These are phyloP conservation scores for Aureobasidium sp. DNA, from an alignment of 2,329 filamentous ascomycete genomes.

Conservation along the genomic window DNA sequence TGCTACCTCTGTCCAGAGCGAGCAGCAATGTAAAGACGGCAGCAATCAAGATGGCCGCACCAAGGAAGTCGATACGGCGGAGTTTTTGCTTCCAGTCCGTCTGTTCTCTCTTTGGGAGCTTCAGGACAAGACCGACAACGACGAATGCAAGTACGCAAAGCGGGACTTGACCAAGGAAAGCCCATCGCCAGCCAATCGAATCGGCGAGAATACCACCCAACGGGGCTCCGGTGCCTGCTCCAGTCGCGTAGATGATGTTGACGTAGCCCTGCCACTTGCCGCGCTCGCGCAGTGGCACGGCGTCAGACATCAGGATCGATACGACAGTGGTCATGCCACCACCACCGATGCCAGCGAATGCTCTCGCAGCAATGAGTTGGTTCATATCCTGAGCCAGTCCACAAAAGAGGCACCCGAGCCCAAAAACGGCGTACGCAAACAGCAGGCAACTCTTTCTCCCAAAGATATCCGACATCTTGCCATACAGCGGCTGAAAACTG, in stretches of 20 bases:
- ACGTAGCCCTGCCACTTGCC: constrained; percentile 69
- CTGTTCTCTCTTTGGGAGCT: constrained; percentile 53
- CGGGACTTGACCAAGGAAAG: constrained; percentile 65
- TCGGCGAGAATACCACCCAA: constrained; percentile 66
- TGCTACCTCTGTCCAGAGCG: constrained; percentile 66
- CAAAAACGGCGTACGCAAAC: constrained; percentile 58
- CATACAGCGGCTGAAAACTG: constrained; percentile 68
- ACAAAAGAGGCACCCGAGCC: constrained; percentile 56
- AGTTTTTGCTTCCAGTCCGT: constrained; percentile 61
- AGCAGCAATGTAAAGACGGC: constrained; percentile 61
- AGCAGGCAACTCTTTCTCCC: constrained; percentile 60
- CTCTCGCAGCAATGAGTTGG: constrained; percentile 59
- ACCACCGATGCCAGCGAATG: constrained; percentile 59
- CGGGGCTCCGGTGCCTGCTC: constrained; percentile 62
- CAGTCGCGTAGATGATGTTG: constrained; percentile 64
- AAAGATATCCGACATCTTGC: constrained; percentile 64
- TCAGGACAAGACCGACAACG: constrained; percentile 55
- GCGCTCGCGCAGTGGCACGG: constrained; percentile 61
- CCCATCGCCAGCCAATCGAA: constrained; percentile 68
- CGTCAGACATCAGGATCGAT: constrained; percentile 62
- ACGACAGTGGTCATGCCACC: constrained; percentile 66
- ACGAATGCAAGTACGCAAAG: constrained; percentile 59
- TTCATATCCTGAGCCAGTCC: constrained; percentile 57
- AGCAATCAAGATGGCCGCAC: constrained; percentile 57
- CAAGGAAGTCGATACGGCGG: constrained; percentile 63